phyloP scores from a whole-genome alignment of 441 rosid species.

The Raphanus hybrid region DNA sequence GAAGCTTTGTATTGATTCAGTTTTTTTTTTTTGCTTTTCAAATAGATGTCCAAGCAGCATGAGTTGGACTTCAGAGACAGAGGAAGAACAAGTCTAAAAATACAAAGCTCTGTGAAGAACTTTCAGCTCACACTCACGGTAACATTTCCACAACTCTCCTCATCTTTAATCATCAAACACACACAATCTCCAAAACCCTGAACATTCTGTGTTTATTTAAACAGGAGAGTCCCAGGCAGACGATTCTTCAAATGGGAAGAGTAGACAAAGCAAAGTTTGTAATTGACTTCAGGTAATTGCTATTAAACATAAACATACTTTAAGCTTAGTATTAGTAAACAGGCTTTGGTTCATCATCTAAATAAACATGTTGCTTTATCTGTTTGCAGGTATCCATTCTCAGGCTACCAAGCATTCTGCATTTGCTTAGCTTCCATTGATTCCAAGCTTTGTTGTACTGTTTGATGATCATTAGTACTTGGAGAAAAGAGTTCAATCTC shows the following conservation, averaged over 20 bases:
- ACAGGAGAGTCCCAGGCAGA: slow-evolving; percentile 74
- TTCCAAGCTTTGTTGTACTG: slow-evolving; percentile 84
- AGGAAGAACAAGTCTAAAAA: no score
- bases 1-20: neutral
- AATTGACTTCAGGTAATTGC: slow-evolving; percentile 46
- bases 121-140: slow-evolving; percentile 61
- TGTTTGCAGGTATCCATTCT: slow-evolving; percentile 76
- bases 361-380: neutral
- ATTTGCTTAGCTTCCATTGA: slow-evolving; percentile 91
- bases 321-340: neutral
- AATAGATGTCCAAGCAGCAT: slow-evolving; percentile 64
- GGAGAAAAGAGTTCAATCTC: slow-evolving; percentile 56
- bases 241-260: slow-evolving; percentile 87
- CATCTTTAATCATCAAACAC: no score
- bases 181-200: no score
- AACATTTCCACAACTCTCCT: no score
- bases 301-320: neutral
- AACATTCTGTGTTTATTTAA: neutral
- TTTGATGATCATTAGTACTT: slow-evolving; percentile 50
- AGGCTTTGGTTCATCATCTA: neutral
- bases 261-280: slow-evolving; percentile 72
- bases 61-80: slow-evolving; percentile 54
- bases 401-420: slow-evolving; percentile 91
- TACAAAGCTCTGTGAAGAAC: slow-evolving; percentile 78
- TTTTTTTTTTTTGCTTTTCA: neutral